Base-by-base conservation (phyloP, 2,329 filamentous ascomycete species). In the Xylariaceae sp. region DNA sequence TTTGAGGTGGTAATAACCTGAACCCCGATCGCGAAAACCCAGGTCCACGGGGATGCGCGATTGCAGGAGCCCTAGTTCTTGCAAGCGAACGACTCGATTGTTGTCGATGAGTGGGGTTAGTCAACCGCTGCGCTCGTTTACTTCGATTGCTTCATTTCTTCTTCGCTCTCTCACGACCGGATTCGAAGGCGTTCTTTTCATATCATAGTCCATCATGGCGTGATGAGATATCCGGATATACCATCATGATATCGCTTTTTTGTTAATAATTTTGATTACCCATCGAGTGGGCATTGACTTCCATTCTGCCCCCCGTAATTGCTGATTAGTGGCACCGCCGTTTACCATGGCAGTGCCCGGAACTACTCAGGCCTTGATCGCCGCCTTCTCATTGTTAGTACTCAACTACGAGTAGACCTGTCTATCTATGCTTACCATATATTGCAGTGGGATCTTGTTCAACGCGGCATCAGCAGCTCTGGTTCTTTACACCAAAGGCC, bases 381-480 rank as follows among this genome's bases (percentile, higher is more conserved):
- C 80, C 60, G 79, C 81, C 61, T 84, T 85, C 68, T 73, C 75
- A 56, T 85, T 85, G 82, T 84, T 36, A 76, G 81, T 78, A 14
- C 31, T 36, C 29, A 37, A 31, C 21, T 36, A 40, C 21, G n/a
- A 44, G 23, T 21, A 16, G 11, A 7, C 8, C 41, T 21, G 5
- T 7, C 21, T 6, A 14, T 56, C 23, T 50, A 50, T 68, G 53
- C 71, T 75, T 62, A 75, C 65, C 16, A 47, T 23, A 66, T 11
- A 11, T 28, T 26, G 45, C 49, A 79, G 82, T 74, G 83, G 82
- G 62, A 77, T 82, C 60, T 75, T 85, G 53, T 76, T 83, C 64
- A 80, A 80, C 67, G 79, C 81, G 51, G 79, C 82, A 26, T 76
- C 78, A 46, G 76, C 78, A 47, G 72, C 79, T 62, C 73, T 80